A percentile compares a stretch with the other conserved stretches of the same genome.
Evolutionary conservation across 2,329 filamentous ascomycete species (phyloP).

Genomic region (Hymenoscyphus salicellus): DNA sequence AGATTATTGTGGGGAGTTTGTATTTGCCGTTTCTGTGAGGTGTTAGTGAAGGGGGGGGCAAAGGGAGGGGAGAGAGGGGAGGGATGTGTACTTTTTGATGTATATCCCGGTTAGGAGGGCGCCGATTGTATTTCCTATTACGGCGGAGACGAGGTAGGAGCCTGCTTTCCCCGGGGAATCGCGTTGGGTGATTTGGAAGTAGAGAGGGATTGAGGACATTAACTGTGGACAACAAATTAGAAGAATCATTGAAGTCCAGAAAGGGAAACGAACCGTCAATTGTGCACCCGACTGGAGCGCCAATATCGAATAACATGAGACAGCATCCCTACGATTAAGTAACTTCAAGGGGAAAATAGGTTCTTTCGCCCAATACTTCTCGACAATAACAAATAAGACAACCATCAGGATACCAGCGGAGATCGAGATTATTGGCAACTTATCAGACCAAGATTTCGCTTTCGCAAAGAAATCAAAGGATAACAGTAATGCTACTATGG

Average conservation of each 20-base stretch:
- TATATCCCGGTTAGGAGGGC: constrained; percentile 56
- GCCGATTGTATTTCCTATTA: constrained; percentile 62
- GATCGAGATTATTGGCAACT: constrained; percentile 36
- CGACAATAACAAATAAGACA: constrained; percentile 25
- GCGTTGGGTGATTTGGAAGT: constrained; percentile 62
- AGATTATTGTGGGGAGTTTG: constrained; percentile 51
- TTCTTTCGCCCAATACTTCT: constrained; percentile 46
- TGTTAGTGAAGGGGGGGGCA: not conserved
- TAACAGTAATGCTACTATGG: constrained; percentile 44
- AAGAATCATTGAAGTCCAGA: no score
- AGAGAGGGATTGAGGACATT: constrained; percentile 64
- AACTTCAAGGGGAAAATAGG: constrained; percentile 58
- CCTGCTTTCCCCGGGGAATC: constrained; percentile 56
- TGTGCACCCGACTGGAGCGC: constrained; percentile 55
- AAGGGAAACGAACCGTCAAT: constrained; percentile 39
- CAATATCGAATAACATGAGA: constrained; percentile 52
- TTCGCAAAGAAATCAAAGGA: constrained; percentile 49
- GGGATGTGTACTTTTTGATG: constrained; percentile 30
- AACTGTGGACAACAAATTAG: constrained; percentile 35
- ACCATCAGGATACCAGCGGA: constrained; percentile 27
- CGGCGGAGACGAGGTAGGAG: constrained; percentile 61
- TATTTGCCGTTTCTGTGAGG: constrained; percentile 51
- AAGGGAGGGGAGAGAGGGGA: not conserved
- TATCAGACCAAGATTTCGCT: constrained; percentile 38
- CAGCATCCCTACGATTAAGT: constrained; percentile 49